Base-by-base conservation (phyloP, 2,329 filamentous ascomycete species). In the Diaporthe velutina region DNA sequence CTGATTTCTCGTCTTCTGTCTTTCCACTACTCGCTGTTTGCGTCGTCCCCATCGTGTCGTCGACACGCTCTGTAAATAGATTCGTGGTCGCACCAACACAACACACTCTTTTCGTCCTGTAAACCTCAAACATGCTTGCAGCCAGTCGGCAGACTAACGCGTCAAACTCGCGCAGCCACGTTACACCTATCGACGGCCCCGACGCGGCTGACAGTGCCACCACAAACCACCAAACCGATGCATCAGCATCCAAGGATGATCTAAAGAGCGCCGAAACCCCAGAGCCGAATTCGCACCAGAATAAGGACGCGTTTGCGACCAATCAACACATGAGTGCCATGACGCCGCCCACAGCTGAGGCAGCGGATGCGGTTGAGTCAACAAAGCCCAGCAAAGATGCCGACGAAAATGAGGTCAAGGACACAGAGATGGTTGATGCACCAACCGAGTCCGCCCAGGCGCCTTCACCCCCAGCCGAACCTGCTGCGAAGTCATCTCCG, bases 341-440 rank as follows among this genome's bases (percentile, higher is more conserved):
- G 74, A 73, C 74, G 1, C 68, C 70, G 22, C 74, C 76, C 5
- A 40, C 35, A 22, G 74, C 70, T 28, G 76, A 77, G 13, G 33
- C 70, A n/a, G 42, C 70, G 12, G 70, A 50, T 17, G 55, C 73
- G 12, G 50, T 67, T 25, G 70, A 66, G 42, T 33, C 71, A 30
- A 55, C 70, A 8, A 64, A 76, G 72, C 42, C 33, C 12, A 45
- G 68, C 54, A 70, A 58, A 55, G 60, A 73, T 7, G 67, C 40
- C 40, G 73, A n/a, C n/a, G 72, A 75, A 13, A 60, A 38, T 28
- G 71, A 75, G 50, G 54, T 57, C 33, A 60, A 58, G 55, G 71
- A 74, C 13, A 78, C 78, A 25, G 78, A 81, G 10, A 84, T 83
- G 82, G 73, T 73, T 13, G 82, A 84, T 73, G 80, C 78, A 50